Evolutionary conservation across 208 protist genomes (phyloP), one percentile per base, ranked within the genome.

Genomic region (Leishmania turanica): DNA sequence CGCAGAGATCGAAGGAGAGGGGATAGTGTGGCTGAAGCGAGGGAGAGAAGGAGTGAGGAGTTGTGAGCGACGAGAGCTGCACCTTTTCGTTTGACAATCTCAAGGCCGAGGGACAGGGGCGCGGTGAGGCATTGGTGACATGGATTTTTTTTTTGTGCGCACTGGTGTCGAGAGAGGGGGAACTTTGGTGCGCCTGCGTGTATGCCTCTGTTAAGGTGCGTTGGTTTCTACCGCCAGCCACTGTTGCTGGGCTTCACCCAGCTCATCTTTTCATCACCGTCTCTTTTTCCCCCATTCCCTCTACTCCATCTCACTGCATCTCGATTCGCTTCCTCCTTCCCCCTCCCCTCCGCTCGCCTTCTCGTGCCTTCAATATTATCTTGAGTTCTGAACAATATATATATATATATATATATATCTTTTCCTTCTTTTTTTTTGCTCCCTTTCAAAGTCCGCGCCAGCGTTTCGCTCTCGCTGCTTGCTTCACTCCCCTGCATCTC

Each of bases 201-300:
- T 37, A 31, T 66, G 31, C 60, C n/a, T 4, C 60, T 66, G 60
- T 19, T 37, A 34, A 17, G 11, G 31, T 37, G 60, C 31, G n/a
- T 19, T 40, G 60, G 60, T 37, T 27, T 31, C n/a, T 66, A 66
- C 60, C 60, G 11, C 60, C 31, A 66, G 60, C 60, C 60, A 66
- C 9, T 66, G 24, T 19, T 66, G n/a, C 60, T 40, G 60, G 8
- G 31, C 45, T 77, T 53, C 72, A n/a, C 53, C 49, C 72, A 31
- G 0, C 1, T 13, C 53, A 17, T 27, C 19, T 64, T 62, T 45
- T 42, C 47, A 77, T 66, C 54, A 42, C 53, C 31, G 37, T 79
- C 54, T 78, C 73, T 78, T 84, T 81, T 58, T 64, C 19, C 75
- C 31, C 62, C 65, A 21, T 74, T 64, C 31, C 27, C 68, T 72